Conservation (phyloP, 2,329 filamentous ascomycete species). For the Berkeleyomyces basicola region DNA sequence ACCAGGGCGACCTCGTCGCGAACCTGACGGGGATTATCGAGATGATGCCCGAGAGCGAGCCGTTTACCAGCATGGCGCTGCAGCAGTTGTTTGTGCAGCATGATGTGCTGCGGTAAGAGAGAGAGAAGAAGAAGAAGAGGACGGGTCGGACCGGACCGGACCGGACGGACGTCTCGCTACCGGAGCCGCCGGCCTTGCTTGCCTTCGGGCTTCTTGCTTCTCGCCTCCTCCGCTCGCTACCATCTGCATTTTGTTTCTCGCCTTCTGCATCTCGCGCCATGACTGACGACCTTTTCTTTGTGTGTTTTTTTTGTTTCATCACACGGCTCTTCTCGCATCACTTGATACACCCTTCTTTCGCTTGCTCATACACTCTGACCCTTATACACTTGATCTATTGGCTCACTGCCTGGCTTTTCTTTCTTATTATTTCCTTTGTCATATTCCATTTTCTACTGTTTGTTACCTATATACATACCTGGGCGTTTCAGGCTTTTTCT, state of each 20-base stretch:
- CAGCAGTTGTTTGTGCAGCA: constrained; percentile 36
- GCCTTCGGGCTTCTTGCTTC: background rate
- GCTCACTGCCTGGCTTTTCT: constrained; percentile 1
- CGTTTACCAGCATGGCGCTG: constrained; percentile 38
- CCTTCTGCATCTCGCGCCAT: background rate
- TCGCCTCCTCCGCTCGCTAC: background rate
- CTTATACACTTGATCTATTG: background rate
- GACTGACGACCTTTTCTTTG: background rate
- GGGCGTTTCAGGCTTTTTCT: background rate
- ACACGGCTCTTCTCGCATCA: background rate
- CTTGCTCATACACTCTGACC: background rate
- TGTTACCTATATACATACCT: background rate
- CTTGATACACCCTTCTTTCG: constrained; percentile 1
- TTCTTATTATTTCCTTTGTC: background rate
- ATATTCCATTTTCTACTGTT: background rate
- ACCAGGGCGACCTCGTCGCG: constrained; percentile 74
- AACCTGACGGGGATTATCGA: constrained; percentile 76
- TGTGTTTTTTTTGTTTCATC: background rate
- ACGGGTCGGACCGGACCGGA: too few relatives aligned
- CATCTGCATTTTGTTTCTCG: too few relatives aligned
- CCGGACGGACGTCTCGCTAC: background rate
- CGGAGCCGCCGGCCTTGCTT: background rate
- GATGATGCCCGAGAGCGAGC: constrained; percentile 58
- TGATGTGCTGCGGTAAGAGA: constrained; percentile 25
- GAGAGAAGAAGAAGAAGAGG: background rate